Percentiles rank a stretch among this genome's conserved stretches.
These are phyloP conservation scores for Trifolium repens DNA, from an alignment of 306 rosid species.

Conservation along the genomic window DNA sequence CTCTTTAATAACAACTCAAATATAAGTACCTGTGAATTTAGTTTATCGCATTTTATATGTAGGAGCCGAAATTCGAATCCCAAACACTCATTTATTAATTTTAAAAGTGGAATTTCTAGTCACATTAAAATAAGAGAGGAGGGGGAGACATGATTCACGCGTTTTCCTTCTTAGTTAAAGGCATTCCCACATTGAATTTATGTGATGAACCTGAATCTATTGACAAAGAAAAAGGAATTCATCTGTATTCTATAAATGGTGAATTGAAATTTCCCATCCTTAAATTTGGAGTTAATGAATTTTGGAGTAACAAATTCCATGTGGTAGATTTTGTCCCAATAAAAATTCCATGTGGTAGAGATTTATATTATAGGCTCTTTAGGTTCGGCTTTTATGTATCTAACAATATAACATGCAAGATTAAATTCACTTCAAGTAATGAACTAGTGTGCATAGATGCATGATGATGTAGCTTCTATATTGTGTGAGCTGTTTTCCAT, in stretches of 20 bases:
- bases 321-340: conserved; percentile 27
- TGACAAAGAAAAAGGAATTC: conserved; percentile 32
- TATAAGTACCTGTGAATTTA: too few species aligned
- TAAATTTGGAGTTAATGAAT: conserved; percentile 32
- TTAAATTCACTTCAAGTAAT: conserved; percentile 36
- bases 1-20: too few species aligned
- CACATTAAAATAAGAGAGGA: too few species aligned
- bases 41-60: too few species aligned
- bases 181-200: conserved; percentile 18
- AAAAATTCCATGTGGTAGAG: conserved; percentile 39
- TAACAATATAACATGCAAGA: conserved; percentile 33
- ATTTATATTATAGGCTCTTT: conserved; percentile 28
- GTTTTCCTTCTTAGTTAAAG: conserved; percentile 16
- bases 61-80: too few species aligned
- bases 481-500: conserved; percentile 43
- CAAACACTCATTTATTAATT: too few species aligned
- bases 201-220: background rate
- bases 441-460: background rate
- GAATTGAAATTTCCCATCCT: conserved; percentile 19
- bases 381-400: conserved; percentile 39
- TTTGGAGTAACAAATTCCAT: conserved; percentile 44
- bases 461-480: background rate
- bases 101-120: too few species aligned
- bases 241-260: conserved; percentile 33
- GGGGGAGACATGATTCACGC: background rate